Percentiles rank a stretch among this genome's conserved stretches.
Evolutionary conservation across 176 grass and related monocot species (phyloP).

Genomic region (Bonia amplexicaulis): DNA sequence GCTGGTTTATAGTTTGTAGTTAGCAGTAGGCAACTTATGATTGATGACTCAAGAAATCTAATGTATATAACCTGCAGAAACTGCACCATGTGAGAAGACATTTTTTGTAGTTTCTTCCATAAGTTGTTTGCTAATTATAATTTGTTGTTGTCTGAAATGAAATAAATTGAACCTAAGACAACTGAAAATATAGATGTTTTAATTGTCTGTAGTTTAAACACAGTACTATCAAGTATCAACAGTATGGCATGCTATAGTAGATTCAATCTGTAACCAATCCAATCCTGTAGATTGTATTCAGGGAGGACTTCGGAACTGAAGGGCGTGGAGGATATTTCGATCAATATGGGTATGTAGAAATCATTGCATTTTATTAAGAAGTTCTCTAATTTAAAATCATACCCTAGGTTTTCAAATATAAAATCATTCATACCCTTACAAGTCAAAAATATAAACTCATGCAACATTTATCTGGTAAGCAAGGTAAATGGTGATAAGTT

Average conservation of each 20-base stretch:
- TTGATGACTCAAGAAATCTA: neutral
- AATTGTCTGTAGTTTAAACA: neutral
- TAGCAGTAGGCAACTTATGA: slow-evolving; percentile 7
- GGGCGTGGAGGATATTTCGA: slow-evolving; percentile 97
- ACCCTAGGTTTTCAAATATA: neutral
- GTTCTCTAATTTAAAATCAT: slow-evolving; percentile 11
- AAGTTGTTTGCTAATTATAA: slow-evolving; percentile 7
- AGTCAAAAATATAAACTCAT: neutral
- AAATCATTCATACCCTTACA: slow-evolving; percentile 6
- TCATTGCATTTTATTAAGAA: slow-evolving; percentile 13
- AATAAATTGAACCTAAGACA: slow-evolving; percentile 11
- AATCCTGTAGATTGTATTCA: slow-evolving; percentile 92
- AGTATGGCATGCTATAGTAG: neutral
- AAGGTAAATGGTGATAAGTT: neutral
- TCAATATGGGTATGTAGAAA: slow-evolving; percentile 78
- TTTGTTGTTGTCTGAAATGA: neutral
- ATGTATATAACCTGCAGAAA: neutral
- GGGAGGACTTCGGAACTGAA: slow-evolving; percentile 95
- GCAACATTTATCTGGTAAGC: neutral
- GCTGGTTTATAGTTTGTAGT: slow-evolving; percentile 15
- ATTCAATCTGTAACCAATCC: slow-evolving; percentile 7
- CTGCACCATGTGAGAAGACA: neutral
- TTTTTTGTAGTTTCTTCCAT: slow-evolving; percentile 21
- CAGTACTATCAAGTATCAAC: slow-evolving; percentile 1
- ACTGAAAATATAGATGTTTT: neutral